Base-by-base conservation (phyloP, 2,329 filamentous ascomycete species). In the Knufia petricola region DNA sequence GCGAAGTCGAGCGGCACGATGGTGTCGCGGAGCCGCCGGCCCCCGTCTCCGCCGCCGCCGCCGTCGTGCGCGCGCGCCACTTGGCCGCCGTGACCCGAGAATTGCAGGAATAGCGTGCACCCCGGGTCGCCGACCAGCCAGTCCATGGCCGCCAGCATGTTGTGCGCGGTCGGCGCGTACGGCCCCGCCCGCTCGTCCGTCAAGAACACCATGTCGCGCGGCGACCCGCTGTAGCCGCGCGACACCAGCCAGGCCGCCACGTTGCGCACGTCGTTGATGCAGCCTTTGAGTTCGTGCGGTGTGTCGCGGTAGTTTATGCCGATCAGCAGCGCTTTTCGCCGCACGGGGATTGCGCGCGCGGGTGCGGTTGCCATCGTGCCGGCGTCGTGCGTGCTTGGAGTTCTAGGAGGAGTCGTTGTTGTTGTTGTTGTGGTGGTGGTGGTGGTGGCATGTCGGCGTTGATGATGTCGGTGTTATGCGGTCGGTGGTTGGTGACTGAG, bases 61-160 rank as follows among this genome's bases (percentile, higher is more conserved):
- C 43, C 24, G 3, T 54, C 50, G 3, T 38, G 45, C 20, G 37
- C 44, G 49, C 74, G 69, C 12, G 60, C 61, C 19, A 77, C 69
- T 59, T 77, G 75, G 36, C 76, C 72, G 46, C 77, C 77, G 52
- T 81, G 77, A 1, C 77, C 77, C 0, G 73, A 76, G 54, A 78
- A 79, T 53, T 76, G 76, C 41, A 79, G 60, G 65, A 77, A 79
- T 15, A 74, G 62, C 7, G 65, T 69, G 48, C 73, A 74, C 8
- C 71, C 70, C 0, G 76, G 72, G 47, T 74, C 69, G 10, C 56
- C 52, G 31, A 79, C 71, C 1, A 81, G 69, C 77, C 77, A 80
- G 48, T 74, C 66, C 62, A 80, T 77, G 2, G 77, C 77, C 2
- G 71, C 71, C 32, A 74, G 59, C 15, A 74, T 65, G 54, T 72